Evolutionary conservation across 306 rosid genomes (phyloP), one percentile per base, ranked within the genome.

Genomic region (Sophora flavescens): DNA sequence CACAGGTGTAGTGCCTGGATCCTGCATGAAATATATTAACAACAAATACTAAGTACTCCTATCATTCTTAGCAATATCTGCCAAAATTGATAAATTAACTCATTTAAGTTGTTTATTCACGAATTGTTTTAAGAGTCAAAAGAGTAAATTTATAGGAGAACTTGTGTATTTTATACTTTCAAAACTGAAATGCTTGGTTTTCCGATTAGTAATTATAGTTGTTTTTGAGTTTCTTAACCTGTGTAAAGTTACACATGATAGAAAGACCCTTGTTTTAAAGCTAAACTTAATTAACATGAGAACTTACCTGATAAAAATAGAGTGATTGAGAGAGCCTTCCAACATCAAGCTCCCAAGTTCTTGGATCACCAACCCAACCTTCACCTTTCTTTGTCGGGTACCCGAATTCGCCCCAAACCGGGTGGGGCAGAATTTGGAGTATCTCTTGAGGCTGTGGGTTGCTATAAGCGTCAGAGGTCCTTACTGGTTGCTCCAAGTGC

Each of bases 381-480:
- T 89, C 79, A 3, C 90, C 91, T 69, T 82, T 79, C 61, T 63
- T 82, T 5, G 88, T 83, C 5, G 95, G 90, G 67, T 89, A 89
- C 0, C 94, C 89, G 10, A 85, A 89, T 0, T 84, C 90, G 1
- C 82, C 91, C 90, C 94, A 87, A 59, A 87, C 89, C 12, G 81
- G 83, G 59, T 87, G 91, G 12, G 91, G 94, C 80, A 86, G 59
- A 75, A 89, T 87, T 36, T 86, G 94, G 58, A 89, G 1, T 47
- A 89, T 89, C 81, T 89, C 94, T 59, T 89, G 91, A 52, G 94
- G 82, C 36, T 86, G 91, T 33, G 94, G 94, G 65, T 87, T 85
- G 62, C 91, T 89, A 60, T 89, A 87, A 0, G 91, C 86, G 71
- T 89, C 93, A 39, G 87, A 85, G 4, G 84, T 13, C 7, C 36